These are phyloP conservation scores for Tolypocladium endophyticum DNA, from an alignment of 2,329 filamentous ascomycete genomes.

Conservation along the genomic window DNA sequence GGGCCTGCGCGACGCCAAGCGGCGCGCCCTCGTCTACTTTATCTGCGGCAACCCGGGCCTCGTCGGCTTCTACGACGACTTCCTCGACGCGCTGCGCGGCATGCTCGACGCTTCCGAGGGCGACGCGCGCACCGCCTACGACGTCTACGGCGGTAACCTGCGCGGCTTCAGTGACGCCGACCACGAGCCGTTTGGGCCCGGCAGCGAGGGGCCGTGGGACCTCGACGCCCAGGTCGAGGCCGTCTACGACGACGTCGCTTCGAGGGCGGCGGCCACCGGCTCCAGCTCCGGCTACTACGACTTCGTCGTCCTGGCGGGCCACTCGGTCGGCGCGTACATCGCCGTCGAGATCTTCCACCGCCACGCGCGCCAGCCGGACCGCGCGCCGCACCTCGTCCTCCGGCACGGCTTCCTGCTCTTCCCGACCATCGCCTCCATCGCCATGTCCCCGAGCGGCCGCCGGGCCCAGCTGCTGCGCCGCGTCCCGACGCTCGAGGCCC, in stretches of 20 bases:
- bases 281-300: constrained; percentile 38
- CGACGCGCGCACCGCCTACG: constrained; percentile 26
- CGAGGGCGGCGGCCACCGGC: constrained; percentile 11
- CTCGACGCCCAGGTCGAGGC: constrained; percentile 43
- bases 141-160: constrained; percentile 48
- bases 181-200: constrained; percentile 30
- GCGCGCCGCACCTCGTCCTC: constrained; percentile 29
- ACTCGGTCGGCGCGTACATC: constrained; percentile 67
- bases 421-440: constrained; percentile 64
- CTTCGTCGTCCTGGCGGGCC: constrained; percentile 57
- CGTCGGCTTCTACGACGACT: constrained; percentile 61
- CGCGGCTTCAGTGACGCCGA: constrained; percentile 47
- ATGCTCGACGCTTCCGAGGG: constrained; percentile 35
- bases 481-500: constrained; percentile 28
- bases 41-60: constrained; percentile 70
- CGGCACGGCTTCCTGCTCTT: constrained; percentile 55
- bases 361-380: constrained; percentile 28
- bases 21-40: constrained; percentile 52
- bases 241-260: constrained; percentile 26
- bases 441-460: constrained; percentile 47
- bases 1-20: constrained; percentile 6
- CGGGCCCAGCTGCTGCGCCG: constrained; percentile 29
- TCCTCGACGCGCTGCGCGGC: constrained; percentile 46
- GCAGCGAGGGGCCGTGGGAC: constrained; percentile 31
- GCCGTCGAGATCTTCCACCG: constrained; percentile 56